Percentiles rank a stretch among this genome's conserved stretches.
These are phyloP conservation scores for Phytophthora cactorum DNA, from an alignment of 352 stramenopile species.

Conservation along the genomic window DNA sequence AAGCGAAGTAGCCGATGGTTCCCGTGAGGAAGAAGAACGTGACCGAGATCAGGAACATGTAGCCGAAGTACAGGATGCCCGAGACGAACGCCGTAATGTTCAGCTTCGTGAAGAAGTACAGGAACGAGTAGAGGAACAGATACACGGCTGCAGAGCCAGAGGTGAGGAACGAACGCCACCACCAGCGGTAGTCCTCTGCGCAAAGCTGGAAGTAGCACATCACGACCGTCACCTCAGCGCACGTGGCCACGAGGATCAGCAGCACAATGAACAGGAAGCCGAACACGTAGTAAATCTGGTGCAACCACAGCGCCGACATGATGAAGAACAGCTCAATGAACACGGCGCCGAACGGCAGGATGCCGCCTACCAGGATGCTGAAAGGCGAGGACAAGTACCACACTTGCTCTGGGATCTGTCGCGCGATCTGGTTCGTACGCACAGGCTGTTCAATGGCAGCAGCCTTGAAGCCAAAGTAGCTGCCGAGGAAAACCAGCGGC, in stretches of 20 bases:
- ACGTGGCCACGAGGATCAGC: slow-evolving; percentile 98
- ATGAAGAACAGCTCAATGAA: slow-evolving; percentile 99
- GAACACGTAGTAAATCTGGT: slow-evolving; percentile 99
- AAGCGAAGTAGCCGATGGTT: slow-evolving; percentile 97
- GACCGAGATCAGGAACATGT: slow-evolving; percentile 98
- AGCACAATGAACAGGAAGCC: slow-evolving; percentile 99
- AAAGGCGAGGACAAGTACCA: slow-evolving; percentile 97
- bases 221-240: slow-evolving; percentile 98
- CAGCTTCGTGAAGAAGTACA: slow-evolving; percentile 98
- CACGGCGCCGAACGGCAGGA: slow-evolving; percentile 99
- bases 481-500: slow-evolving; percentile 98
- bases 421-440: slow-evolving; percentile 90
- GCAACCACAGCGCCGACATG: slow-evolving; percentile 99
- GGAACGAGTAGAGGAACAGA: slow-evolving; percentile 99
- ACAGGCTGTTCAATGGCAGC: slow-evolving; percentile 90
- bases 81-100: slow-evolving; percentile 96
- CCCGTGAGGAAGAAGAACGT: slow-evolving; percentile 98
- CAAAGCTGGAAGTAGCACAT: slow-evolving; percentile 99
- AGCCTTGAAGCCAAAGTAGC: slow-evolving; percentile 96
- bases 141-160: slow-evolving; percentile 97
- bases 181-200: slow-evolving; percentile 99
- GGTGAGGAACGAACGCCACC: slow-evolving; percentile 97
- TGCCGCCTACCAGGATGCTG: slow-evolving; percentile 96
- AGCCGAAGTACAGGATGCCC: slow-evolving; percentile 98
- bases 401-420: slow-evolving; percentile 93